phyloP scores from a whole-genome alignment of 1,284 basidiomycete genomes.

The Boletus semigastroideus region DNA sequence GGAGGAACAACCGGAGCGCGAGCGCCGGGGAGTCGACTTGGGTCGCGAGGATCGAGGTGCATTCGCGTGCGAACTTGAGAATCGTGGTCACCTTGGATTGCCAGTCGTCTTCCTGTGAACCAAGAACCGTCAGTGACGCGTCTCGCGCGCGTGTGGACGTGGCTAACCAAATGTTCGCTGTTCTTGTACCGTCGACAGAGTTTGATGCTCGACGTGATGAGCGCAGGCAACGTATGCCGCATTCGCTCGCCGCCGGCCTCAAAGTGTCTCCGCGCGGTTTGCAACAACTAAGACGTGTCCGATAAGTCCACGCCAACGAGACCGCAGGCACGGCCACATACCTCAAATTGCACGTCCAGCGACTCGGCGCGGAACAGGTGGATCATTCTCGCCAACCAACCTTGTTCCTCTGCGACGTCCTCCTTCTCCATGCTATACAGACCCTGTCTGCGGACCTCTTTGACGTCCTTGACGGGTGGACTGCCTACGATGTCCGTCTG shows the following conservation, averaged over 20 bases:
- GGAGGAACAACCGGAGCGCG: slow-evolving; percentile 89
- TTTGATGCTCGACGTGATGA: slow-evolving; percentile 89
- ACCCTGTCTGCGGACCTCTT: slow-evolving; percentile 56
- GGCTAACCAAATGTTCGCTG: slow-evolving; percentile 57
- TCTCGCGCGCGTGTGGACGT: neutral
- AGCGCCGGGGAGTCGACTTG: slow-evolving; percentile 89
- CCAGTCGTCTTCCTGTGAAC: slow-evolving; percentile 75
- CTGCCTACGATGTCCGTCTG: slow-evolving; percentile 67
- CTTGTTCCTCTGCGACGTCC: slow-evolving; percentile 94
- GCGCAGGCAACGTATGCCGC: slow-evolving; percentile 90
- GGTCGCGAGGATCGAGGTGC: slow-evolving; percentile 87
- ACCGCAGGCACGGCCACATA: slow-evolving; percentile 37
- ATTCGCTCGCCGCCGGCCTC: slow-evolving; percentile 91
- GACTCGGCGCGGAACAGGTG: slow-evolving; percentile 88
- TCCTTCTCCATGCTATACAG: slow-evolving; percentile 68
- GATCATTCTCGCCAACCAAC: slow-evolving; percentile 95
- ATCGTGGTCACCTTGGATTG: slow-evolving; percentile 77
- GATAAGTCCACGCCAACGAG: neutral
- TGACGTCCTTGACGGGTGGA: slow-evolving; percentile 35
- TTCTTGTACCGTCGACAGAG: slow-evolving; percentile 87
- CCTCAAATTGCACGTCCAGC: slow-evolving; percentile 84
- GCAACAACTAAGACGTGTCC: slow-evolving; percentile 60
- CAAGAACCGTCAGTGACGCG: too few relatives aligned
- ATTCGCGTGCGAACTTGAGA: slow-evolving; percentile 90
- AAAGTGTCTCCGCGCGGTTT: slow-evolving; percentile 86